Percentiles rank a stretch among this genome's conserved stretches.
phyloP scores from a whole-genome alignment of 1,284 basidiomycete species.

The Coniophora puteana region DNA sequence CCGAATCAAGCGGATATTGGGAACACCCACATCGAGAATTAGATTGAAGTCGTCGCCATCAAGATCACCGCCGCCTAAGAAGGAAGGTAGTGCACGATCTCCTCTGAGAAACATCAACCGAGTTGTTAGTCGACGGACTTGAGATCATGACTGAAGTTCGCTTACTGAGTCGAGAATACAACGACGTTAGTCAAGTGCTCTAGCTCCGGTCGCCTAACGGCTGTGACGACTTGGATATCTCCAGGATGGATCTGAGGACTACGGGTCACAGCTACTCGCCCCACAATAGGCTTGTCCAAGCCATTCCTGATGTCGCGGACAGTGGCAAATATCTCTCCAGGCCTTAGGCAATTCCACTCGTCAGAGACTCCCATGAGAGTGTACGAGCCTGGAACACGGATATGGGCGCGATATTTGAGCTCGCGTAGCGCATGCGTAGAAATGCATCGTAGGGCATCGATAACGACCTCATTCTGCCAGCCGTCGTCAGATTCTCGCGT shows the following conservation, averaged over 20 bases:
- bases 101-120: conserved; percentile 35
- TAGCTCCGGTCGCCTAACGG: conserved; percentile 35
- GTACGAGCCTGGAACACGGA: conserved; percentile 41
- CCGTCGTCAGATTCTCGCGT: conserved; percentile 12
- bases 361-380: conserved; percentile 50
- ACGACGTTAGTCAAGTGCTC: conserved; percentile 35
- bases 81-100: conserved; percentile 37
- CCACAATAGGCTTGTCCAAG: conserved; percentile 28
- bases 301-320: conserved; percentile 29
- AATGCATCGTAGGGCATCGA: conserved; percentile 27
- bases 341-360: conserved; percentile 36
- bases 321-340: conserved; percentile 41
- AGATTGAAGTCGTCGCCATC: conserved; percentile 43
- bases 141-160: background rate
- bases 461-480: conserved; percentile 29
- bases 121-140: conserved; percentile 8
- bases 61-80: conserved; percentile 44
- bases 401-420: conserved; percentile 46
- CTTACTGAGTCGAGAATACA: conserved; percentile 34
- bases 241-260: conserved; percentile 51
- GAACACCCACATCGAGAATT: conserved; percentile 32
- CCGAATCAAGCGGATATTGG: conserved; percentile 5
- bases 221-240: conserved; percentile 41
- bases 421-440: conserved; percentile 43
- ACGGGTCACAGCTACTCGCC: conserved; percentile 40